Evolutionary conservation across 768 basidiomycete genomes (phyloP), one percentile per base, ranked within the genome.

Genomic region (Nevesoporus exiguus): DNA sequence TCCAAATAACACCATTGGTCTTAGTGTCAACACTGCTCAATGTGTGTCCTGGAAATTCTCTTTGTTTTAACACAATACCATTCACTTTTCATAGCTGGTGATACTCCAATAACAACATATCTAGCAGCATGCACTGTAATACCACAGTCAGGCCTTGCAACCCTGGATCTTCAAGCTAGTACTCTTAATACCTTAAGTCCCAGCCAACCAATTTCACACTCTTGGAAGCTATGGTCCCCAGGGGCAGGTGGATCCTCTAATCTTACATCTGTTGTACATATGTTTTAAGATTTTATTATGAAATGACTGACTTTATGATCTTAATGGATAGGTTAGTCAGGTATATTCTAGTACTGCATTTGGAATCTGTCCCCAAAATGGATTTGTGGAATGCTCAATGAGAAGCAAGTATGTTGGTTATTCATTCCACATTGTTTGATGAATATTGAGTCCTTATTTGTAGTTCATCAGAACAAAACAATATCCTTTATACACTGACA

Each of bases 171-270:
- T 37, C 54, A 46, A 9, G 21, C 44, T 27, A 30, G n/a, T n/a
- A n/a, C n/a, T n/a, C n/a, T n/a, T n/a, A n/a, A n/a, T 13, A 21
- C 7, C 39, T 37, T 37, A 49, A 27, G 1, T 39, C 34, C 33
- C 50, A n/a, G 14, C 17, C 37, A 11, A 22, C 22, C 14, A 21
- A 10, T 3, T n/a, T 7, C 13, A 34, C 15, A 24, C 30, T 1
- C 37, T 11, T 63, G 61, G 62, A 36, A 49, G 1, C 6, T 61
- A 9, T 64, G 49, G 44, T n/a, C n/a, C n/a, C n/a, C n/a, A n/a
- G n/a, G n/a, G n/a, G n/a, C n/a, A n/a, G n/a, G n/a, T n/a, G n/a
- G n/a, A 49, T 19, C 42, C 47, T 3, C 11, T 21, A 10, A 49
- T 17, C 17, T 63, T 27, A 10, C 3, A 22, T 2, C 0, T 22